Evolutionary conservation across 2,329 filamentous ascomycete genomes (phyloP).

Genomic region (Alternaria arborescens): DNA sequence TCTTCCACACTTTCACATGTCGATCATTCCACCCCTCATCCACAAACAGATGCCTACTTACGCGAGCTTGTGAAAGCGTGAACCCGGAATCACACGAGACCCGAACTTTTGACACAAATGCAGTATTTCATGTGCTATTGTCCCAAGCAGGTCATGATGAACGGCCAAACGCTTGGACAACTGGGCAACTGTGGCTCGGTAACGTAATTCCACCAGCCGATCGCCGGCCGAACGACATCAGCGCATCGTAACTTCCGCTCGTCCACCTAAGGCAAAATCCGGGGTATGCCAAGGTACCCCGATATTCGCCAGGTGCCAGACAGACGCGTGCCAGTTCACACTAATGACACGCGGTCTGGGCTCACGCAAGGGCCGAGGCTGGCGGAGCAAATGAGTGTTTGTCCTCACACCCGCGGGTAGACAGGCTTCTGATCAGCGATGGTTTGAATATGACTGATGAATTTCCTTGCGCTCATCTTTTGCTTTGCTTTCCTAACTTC

Average conservation of each 20-base stretch:
- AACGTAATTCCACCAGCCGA: conserved; percentile 37
- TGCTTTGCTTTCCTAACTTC: conserved; percentile 13
- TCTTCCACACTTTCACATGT: conserved; percentile 43
- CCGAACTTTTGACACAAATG: not conserved
- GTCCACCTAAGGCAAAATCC: conserved; percentile 43
- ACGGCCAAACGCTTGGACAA: conserved; percentile 4
- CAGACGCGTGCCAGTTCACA: conserved; percentile 31
- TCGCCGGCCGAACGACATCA: conserved; percentile 39
- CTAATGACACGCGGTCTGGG: conserved; percentile 30
- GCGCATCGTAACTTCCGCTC: conserved; percentile 43
- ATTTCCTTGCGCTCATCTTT: conserved; percentile 19
- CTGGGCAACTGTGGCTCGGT: conserved; percentile 13
- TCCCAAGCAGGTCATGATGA: conserved; percentile 3
- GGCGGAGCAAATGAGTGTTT: conserved; percentile 32
- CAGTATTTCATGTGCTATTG: not conserved
- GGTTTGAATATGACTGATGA: conserved; percentile 36
- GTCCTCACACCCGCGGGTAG: conserved; percentile 48
- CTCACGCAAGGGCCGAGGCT: conserved; percentile 47
- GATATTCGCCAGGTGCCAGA: conserved; percentile 12
- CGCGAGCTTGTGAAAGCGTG: conserved; percentile 27
- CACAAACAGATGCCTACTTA: conserved; percentile 15
- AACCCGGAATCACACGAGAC: not conserved
- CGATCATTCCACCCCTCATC: conserved; percentile 15
- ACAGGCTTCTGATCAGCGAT: conserved; percentile 14
- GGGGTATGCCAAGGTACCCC: conserved; percentile 30